Percentiles rank a stretch among this genome's conserved stretches.
Conservation (phyloP, 2,329 filamentous ascomycete species). For the Fusarium fujikuroi region DNA sequence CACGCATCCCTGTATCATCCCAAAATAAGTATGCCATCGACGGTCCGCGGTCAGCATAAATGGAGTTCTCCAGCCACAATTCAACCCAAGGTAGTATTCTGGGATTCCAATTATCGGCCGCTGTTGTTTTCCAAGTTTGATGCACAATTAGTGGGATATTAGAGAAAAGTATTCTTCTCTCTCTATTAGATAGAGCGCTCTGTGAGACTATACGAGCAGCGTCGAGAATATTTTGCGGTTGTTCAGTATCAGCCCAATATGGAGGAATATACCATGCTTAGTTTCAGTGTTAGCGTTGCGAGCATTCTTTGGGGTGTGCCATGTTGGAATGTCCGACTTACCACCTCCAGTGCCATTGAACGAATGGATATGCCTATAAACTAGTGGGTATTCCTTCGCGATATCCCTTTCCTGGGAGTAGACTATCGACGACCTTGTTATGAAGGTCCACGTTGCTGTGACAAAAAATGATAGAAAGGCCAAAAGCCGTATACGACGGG, state of each 20-base stretch:
- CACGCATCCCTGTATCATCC: constrained; percentile 1
- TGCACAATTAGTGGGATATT: not conserved
- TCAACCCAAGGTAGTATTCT: constrained; percentile 2
- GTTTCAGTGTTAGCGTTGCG: not conserved
- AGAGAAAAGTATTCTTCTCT: not conserved
- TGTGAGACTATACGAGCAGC: not conserved
- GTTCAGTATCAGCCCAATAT: not conserved
- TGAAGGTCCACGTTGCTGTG: not conserved
- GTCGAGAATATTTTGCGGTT: not conserved
- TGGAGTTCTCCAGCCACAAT: not conserved
- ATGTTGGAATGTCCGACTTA: not conserved
- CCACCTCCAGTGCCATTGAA: not conserved
- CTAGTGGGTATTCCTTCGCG: not conserved
- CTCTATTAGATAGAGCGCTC: not conserved
- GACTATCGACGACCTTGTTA: fast-evolving
- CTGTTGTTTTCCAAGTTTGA: constrained; percentile 1
- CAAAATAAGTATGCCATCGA: constrained; percentile 2
- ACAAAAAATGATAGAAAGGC: not conserved
- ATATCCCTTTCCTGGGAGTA: not conserved
- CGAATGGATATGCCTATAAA: not conserved
- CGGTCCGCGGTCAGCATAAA: not conserved
- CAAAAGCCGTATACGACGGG: not conserved
- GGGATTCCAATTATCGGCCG: not conserved
- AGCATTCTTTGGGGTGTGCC: not conserved
- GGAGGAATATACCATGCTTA: constrained; percentile 3